A percentile compares a stretch with the other conserved stretches of the same genome.
Evolutionary conservation across 1,284 basidiomycete genomes (phyloP).

Genomic region (Apiotrichum gamsii): DNA sequence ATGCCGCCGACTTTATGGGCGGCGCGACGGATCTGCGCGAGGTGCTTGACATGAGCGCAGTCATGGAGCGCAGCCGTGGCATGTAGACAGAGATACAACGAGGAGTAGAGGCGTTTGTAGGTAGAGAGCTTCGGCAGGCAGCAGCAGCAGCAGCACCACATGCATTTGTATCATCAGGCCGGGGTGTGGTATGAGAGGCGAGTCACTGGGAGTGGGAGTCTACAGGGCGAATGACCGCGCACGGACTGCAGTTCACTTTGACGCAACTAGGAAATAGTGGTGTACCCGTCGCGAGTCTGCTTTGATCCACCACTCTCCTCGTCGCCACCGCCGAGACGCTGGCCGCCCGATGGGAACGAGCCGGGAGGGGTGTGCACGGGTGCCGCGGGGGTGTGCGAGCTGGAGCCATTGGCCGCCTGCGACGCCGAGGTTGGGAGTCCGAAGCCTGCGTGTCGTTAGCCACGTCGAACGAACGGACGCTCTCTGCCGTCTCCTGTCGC

Average conservation of each 20-base stretch:
- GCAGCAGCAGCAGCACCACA: too few species aligned
- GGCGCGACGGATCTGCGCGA: conserved; percentile 26
- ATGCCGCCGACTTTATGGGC: conserved; percentile 64
- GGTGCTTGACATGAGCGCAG: conserved; percentile 37
- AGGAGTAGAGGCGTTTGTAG: conserved; percentile 2
- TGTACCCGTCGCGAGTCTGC: conserved; percentile 26
- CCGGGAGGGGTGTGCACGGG: conserved; percentile 10
- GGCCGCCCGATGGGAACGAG: conserved; percentile 26
- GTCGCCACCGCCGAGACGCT: conserved; percentile 32
- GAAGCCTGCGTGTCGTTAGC: too few species aligned
- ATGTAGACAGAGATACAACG: conserved; percentile 27
- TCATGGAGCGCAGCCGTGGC: conserved; percentile 41
- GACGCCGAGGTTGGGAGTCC: too few species aligned
- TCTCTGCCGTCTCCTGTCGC: too few species aligned
- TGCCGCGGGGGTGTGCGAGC: too few species aligned
- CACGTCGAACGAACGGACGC: too few species aligned
- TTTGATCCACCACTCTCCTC: conserved; percentile 13
- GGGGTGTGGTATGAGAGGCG: too few species aligned
- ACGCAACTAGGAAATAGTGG: conserved; percentile 24
- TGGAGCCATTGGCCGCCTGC: too few species aligned
- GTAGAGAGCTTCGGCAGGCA: too few species aligned
- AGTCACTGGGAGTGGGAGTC: too few species aligned
- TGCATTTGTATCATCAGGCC: conserved; percentile 23
- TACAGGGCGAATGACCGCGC: too few species aligned
- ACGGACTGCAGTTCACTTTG: too few species aligned